phyloP scores from a whole-genome alignment of 768 basidiomycete species.

The Rhodotorula paludigena region DNA sequence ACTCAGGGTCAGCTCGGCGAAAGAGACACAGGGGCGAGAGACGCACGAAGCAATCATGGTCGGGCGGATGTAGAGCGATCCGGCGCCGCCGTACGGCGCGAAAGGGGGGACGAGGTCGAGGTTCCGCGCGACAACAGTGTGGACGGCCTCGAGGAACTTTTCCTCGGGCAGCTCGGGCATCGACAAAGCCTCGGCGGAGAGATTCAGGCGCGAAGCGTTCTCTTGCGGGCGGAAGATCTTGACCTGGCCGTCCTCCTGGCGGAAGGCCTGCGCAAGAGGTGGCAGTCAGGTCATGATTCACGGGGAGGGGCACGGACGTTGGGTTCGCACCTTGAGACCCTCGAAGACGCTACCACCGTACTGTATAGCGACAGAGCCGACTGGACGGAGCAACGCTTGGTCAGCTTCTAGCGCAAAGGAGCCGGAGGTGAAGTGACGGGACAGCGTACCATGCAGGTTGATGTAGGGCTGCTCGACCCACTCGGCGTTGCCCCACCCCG shows the following conservation, averaged over 20 bases:
- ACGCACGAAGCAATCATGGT: conserved; percentile 14
- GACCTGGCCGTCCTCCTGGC: conserved; percentile 40
- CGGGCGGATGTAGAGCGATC: conserved; percentile 34
- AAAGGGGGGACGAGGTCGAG: conserved; percentile 40
- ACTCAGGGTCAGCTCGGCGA: neutral
- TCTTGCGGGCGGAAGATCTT: conserved; percentile 42
- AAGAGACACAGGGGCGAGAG: neutral
- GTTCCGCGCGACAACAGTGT: conserved; percentile 38
- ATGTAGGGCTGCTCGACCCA: conserved; percentile 36
- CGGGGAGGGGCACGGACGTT: neutral
- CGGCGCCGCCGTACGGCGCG: conserved; percentile 34
- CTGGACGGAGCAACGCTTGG: neutral
- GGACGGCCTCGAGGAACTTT: conserved; percentile 39
- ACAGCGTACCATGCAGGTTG: conserved; percentile 29
- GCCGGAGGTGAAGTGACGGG: conserved; percentile 21
- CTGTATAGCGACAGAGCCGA: conserved; percentile 33
- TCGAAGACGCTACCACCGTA: conserved; percentile 31
- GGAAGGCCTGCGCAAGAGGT: conserved; percentile 44
- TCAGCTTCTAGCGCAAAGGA: conserved; percentile 31
- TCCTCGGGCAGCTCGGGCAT: conserved; percentile 40
- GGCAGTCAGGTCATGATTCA: too few relatives aligned
- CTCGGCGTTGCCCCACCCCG: conserved; percentile 32
- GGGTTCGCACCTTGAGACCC: conserved; percentile 1
- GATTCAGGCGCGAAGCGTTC: conserved; percentile 30
- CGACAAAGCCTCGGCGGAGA: conserved; percentile 35